Conservation (phyloP, 164 flowering plant species). For the Vitis rotundifolia region DNA sequence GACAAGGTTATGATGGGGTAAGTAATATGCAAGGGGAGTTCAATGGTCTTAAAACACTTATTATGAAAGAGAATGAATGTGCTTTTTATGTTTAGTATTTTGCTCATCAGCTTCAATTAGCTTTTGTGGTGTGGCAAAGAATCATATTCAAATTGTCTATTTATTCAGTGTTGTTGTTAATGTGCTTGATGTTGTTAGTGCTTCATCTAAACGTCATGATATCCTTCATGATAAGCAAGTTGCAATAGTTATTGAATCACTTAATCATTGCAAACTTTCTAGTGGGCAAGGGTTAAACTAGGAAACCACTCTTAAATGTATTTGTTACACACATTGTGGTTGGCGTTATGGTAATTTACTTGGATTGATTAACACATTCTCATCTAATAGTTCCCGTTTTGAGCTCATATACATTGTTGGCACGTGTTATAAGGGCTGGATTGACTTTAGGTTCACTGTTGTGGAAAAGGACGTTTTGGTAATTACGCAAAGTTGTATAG, state of each 20-base stretch:
- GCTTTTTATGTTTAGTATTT: slow-evolving; percentile 11
- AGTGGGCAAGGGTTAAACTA: slow-evolving; percentile 9
- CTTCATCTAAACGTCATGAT: not conserved
- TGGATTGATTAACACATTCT: not conserved
- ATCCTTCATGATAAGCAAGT: not conserved
- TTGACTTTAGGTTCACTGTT: too few relatives aligned
- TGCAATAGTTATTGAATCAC: slow-evolving; percentile 3
- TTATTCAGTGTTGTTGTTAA: slow-evolving; percentile 4
- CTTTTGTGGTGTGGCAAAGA: slow-evolving; percentile 6
- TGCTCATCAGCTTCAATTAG: slow-evolving; percentile 6
- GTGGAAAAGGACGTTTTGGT: too few relatives aligned
- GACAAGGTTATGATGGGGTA: not conserved
- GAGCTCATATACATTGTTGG: too few relatives aligned
- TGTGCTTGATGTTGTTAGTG: slow-evolving; percentile 9
- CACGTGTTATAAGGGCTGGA: too few relatives aligned
- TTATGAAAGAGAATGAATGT: slow-evolving; percentile 7
- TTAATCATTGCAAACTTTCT: not conserved
- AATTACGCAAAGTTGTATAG: too few relatives aligned
- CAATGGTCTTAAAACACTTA: slow-evolving; percentile 6
- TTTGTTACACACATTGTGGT: slow-evolving; percentile 10
- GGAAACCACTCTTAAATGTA: slow-evolving; percentile 9
- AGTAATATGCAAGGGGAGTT: too few relatives aligned
- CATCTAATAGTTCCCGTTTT: not conserved
- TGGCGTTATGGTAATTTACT: not conserved
- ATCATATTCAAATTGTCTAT: not conserved